A percentile compares a stretch with the other conserved stretches of the same genome.
Conservation (phyloP, 1,284 basidiomycete species). For the Takashimella tepidaria region DNA sequence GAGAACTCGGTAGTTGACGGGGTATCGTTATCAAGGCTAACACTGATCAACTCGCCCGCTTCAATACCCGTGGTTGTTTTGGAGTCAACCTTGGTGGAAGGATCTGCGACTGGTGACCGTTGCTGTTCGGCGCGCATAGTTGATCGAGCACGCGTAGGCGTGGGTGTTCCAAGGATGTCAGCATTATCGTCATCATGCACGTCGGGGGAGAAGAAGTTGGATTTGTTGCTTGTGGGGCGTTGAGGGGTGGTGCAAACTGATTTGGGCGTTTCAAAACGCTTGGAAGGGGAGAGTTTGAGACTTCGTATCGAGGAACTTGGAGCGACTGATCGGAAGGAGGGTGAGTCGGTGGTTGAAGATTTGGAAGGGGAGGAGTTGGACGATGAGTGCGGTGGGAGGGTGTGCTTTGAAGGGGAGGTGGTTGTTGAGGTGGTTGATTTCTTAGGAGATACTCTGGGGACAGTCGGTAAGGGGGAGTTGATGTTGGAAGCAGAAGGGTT, state of each 20-base stretch:
- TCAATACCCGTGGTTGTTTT: not conserved
- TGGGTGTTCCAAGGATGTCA: constrained; percentile 1
- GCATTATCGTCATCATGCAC: not conserved
- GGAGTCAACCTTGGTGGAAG: no score
- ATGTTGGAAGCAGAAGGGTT: not conserved
- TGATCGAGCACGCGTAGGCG: constrained; percentile 15
- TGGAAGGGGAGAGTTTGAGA: not conserved
- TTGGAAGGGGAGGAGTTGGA: not conserved
- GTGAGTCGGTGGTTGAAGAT: not conserved
- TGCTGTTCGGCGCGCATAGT: constrained; percentile 3
- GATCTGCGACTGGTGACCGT: not conserved
- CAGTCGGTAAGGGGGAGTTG: not conserved
- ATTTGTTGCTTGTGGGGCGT: no score
- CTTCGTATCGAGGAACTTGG: not conserved
- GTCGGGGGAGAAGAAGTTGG: no score
- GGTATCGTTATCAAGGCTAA: constrained; percentile 15
- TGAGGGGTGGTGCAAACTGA: no score
- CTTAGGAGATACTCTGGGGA: not conserved
- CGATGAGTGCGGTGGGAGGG: constrained; percentile 15
- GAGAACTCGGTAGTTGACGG: constrained; percentile 13
- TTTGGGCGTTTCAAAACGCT: not conserved
- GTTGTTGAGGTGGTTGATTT: constrained; percentile 2
- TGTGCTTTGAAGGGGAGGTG: not conserved
- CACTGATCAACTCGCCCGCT: constrained; percentile 3
- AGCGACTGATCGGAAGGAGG: not conserved